Evolutionary conservation across 164 flowering plant species (phyloP).

Genomic region (Magnolia kwangsiensis): DNA sequence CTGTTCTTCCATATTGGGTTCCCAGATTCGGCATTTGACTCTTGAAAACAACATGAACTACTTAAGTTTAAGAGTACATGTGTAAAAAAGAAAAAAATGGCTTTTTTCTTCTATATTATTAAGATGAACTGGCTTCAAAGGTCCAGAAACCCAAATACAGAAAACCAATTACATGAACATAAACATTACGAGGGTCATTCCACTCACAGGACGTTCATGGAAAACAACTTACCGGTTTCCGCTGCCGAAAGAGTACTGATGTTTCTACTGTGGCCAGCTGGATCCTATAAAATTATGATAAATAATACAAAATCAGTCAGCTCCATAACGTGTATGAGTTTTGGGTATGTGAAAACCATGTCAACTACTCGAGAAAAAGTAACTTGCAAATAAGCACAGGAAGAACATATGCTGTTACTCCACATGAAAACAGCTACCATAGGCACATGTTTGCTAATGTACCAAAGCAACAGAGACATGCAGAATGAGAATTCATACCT

Average conservation of each 20-base stretch:
- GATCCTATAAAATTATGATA: slow-evolving; percentile 37
- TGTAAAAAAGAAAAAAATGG: no score
- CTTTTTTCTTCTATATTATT: background rate
- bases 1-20: slow-evolving; percentile 95
- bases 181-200: background rate
- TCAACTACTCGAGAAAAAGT: background rate
- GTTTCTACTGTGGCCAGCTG: slow-evolving; percentile 73
- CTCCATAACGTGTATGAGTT: background rate
- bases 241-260: slow-evolving; percentile 71
- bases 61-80: background rate
- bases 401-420: background rate
- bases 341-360: background rate
- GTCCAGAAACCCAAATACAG: background rate
- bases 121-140: background rate
- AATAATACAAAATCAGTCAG: background rate
- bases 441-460: background rate
- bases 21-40: slow-evolving; percentile 67
- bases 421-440: background rate
- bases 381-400: background rate
- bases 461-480: no score
- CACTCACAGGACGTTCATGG: background rate
- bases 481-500: slow-evolving; percentile 33
- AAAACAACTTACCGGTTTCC: slow-evolving; percentile 62
- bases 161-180: background rate
- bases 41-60: slow-evolving; percentile 33